Evolutionary conservation across 176 grass and related monocot species (phyloP), one percentile per base, ranked within the genome.

Genomic region (Rhipidocladum racemiflorum): DNA sequence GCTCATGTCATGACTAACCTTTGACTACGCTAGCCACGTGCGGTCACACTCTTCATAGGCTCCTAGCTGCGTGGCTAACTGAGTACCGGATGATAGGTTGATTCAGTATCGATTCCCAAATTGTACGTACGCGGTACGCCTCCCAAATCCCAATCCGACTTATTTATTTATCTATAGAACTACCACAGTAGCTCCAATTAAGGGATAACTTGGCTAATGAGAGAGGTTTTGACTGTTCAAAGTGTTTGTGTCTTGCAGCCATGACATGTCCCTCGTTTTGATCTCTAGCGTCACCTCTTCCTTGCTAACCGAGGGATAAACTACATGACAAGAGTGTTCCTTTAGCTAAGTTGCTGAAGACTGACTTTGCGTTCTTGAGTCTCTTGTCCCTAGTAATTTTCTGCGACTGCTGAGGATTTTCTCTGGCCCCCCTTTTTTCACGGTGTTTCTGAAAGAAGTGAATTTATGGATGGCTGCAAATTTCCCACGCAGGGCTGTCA

Each of bases 401-500:
- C 25, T 59, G 10, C 35, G 14, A 10, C 24, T 46, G 66, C 25
- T 7, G 25, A 44, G 66, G 2, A 13, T 34, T 82, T 61, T 72
- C 17, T n/a, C 2, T 40, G 3, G 16, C 13, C 16, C 78, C 7
- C 13, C 21, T 67, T 4, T 14, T 35, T 14, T 27, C 49, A 56
- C 65, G 28, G 20, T 40, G 40, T 51, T 69, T 81, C 16, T 69
- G 36, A 70, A 69, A 56, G 49, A 68, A 21, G 40, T 81, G 65
- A 44, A 14, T 34, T 24, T 28, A 18, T 80, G 32, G 10, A 45
- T 11, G 54, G 54, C 28, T 72, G 17, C 17, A 3, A 35, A 0
- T 60, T 72, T 72, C 28, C 49, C 79, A 61, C 53, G 71, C 54
- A 20, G 13, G 42, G 9, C 23, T 11, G 46, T 75, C 46, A 75